Evolutionary conservation across 2,329 filamentous ascomycete species (phyloP), one percentile per base, ranked within the genome.

Genomic region (Cyphellophora europaea): DNA sequence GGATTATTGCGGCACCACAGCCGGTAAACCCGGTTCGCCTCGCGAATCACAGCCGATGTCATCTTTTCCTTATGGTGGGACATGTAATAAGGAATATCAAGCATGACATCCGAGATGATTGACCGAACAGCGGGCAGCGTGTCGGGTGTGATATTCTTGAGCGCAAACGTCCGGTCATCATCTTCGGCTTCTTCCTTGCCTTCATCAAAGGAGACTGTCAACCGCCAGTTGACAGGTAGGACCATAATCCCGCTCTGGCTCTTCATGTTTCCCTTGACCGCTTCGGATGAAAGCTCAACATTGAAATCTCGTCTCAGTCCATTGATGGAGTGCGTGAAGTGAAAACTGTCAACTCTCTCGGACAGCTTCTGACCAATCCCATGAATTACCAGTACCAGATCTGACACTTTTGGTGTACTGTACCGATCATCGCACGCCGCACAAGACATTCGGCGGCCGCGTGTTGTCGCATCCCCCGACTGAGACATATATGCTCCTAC

Each of bases 61-160:
- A 98, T 96, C 57, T 87, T 94, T 3, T 80, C 75, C 52, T 96
- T 94, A 60, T 96, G 89, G 40, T 93, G 83, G 0, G 89, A 96
- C 62, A 98, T 79, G 61, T 96, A 98, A 55, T 94, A 96, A 0
- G 91, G 91, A 32, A 98, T 89, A 55, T 98, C 91, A 32, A 96
- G 80, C 86, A 98, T 95, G 49, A 98, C 86, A 56, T 98, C 91
- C 27, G 84, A 93, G 42, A 98, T 93, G 54, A 98, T 77, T 52
- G 82, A 85, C 30, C 91, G 79, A n/a, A 98, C 82, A 1, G 85
- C 87, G 0, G 89, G 88, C 18, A 98, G 84, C 0, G 85, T 91
- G 27, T 79, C 74, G 1, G 87, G 88, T 4, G 93, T 94, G 46
- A 98, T 95, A 48, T 96, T 88, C 48, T 88, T 82, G 11, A 98